phyloP scores from a whole-genome alignment of 1,139 yeast species.

The Zygoascus meyerae region DNA sequence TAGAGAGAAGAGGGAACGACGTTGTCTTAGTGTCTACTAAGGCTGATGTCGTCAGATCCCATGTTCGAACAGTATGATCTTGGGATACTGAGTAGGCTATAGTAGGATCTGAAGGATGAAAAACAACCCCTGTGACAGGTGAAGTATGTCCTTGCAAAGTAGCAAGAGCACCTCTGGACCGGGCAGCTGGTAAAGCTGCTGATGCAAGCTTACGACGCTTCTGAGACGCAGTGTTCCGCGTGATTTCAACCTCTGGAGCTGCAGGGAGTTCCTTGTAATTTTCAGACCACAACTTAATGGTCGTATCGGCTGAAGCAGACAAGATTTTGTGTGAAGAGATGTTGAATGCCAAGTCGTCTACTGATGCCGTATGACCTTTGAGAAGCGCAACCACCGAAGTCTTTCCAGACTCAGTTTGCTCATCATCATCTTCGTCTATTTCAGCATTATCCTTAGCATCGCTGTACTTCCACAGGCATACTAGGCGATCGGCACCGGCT shows the following conservation, averaged over 20 bases:
- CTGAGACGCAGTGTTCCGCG: constrained; percentile 66
- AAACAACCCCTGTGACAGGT: constrained; percentile 80
- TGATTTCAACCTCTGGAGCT: constrained; percentile 47
- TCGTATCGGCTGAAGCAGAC: constrained; percentile 78
- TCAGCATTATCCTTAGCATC: constrained; percentile 35
- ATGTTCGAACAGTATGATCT: constrained; percentile 90
- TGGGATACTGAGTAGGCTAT: constrained; percentile 93
- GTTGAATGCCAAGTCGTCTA: constrained; percentile 66
- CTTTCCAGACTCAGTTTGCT: constrained; percentile 45
- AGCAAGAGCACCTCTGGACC: constrained; percentile 76
- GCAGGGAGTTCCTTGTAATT: constrained; percentile 77
- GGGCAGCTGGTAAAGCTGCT: constrained; percentile 55
- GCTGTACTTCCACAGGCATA: constrained; percentile 80
- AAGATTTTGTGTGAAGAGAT: constrained; percentile 49
- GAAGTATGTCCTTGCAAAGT: constrained; percentile 74
- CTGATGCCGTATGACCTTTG: constrained; percentile 86
- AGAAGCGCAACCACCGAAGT: constrained; percentile 76
- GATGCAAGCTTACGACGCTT: constrained; percentile 77
- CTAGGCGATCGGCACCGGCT: constrained; percentile 82
- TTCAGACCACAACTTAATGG: constrained; percentile 87
- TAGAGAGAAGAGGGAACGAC: constrained; percentile 75
- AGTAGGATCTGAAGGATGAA: constrained; percentile 62
- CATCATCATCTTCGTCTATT: constrained; percentile 39
- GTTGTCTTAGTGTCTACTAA: constrained; percentile 85
- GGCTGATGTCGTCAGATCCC: constrained; percentile 86